Evolutionary conservation across 1,284 basidiomycete genomes (phyloP), one percentile per base, ranked within the genome.

Genomic region (Sanghuangporus weigelae): DNA sequence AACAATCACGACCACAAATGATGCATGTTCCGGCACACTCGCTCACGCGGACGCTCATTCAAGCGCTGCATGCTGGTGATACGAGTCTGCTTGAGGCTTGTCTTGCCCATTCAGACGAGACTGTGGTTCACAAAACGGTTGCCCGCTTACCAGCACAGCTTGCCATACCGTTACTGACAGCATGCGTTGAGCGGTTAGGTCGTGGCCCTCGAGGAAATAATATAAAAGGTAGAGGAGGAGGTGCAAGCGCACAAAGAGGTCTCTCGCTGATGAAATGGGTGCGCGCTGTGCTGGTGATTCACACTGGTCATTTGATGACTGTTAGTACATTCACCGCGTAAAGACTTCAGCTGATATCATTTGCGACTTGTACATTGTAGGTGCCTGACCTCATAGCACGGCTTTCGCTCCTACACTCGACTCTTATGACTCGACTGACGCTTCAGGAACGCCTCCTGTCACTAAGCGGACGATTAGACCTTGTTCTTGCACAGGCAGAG

Each of bases 1-100:
- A 38, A n/a, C 53, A 16, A n/a, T 7, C 16, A 7, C 44, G 44
- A 46, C 44, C 44, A 46, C 44, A 46, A 19, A 19, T 7, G 16
- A 19, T 46, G 12, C 44, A 46, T 16, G 84, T 92, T 46, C 93
- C 93, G 51, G 88, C 93, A 1, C 88, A 90, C 65, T 97, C 96
- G 1, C 84, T 99, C 60, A 94, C 96, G 26, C 90, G 95, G 59
- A 96, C 96, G 14, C 83, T 99, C 56, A 93, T 96, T 57, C 97
- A 99, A 77, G 96, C 97, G 0, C 79, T 99, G 54, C 96, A 99
- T 74, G 98, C 96, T 2, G 91, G 92, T 21, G 97, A 99, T 78
- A 85, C 90, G 0, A 86, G 88, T 6, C 79, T 99, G 46, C 79
- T 99, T 63, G 94, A 97, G 71, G 89, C 90, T 35, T 98, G 95